phyloP scores from a whole-genome alignment of 2,329 filamentous ascomycete genomes.

The Cladosporium colombiae region DNA sequence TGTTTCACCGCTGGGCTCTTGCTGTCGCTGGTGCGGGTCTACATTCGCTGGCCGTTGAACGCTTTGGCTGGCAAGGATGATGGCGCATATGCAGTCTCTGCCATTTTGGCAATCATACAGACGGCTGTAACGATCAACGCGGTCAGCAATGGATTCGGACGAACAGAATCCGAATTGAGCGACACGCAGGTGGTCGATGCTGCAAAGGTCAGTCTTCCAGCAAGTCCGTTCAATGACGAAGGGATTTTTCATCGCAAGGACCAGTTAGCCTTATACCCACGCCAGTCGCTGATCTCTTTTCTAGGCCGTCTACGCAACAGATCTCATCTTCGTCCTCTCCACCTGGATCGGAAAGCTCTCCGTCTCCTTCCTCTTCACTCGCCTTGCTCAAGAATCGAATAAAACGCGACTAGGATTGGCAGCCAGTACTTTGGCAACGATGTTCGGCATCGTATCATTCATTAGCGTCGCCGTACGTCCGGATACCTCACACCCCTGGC shows the following conservation, averaged over 20 bases:
- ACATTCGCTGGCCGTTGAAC: conserved; percentile 21
- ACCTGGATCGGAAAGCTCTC: conserved; percentile 25
- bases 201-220: conserved; percentile 12
- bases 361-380: conserved; percentile 22
- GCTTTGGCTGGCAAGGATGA: conserved; percentile 19
- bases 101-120: conserved; percentile 11
- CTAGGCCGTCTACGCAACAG: conserved; percentile 24
- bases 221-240: not conserved
- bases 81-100: conserved; percentile 7
- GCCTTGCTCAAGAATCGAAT: conserved; percentile 22
- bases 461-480: conserved; percentile 9
- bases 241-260: not conserved
- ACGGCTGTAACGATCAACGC: conserved; percentile 5
- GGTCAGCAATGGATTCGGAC: conserved; percentile 8
- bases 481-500: conserved; percentile 16
- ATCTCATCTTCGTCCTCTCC: conserved; percentile 23
- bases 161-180: conserved; percentile 8
- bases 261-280: not conserved
- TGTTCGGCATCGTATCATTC: conserved; percentile 14
- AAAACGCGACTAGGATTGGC: conserved; percentile 11
- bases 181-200: not conserved
- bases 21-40: conserved; percentile 10
- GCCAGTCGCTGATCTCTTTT: not conserved
- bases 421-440: not conserved
- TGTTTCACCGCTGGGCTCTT: conserved; percentile 23